phyloP scores from a whole-genome alignment of 768 basidiomycete genomes.

The Asterophora lycoperdoides region DNA sequence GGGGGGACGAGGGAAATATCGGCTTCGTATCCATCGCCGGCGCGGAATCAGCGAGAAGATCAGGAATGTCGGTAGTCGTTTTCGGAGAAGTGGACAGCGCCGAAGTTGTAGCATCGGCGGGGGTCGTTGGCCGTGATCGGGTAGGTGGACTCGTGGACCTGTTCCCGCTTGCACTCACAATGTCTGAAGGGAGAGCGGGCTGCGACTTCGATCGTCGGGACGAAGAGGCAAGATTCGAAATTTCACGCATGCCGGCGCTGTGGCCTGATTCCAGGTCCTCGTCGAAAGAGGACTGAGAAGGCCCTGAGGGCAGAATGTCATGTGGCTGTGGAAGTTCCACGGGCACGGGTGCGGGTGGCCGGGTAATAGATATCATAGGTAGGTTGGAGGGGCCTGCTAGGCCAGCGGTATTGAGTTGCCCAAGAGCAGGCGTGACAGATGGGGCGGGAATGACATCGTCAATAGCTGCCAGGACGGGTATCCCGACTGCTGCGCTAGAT shows the following conservation, averaged over 20 bases:
- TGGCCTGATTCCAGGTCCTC: slow-evolving; percentile 50
- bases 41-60: slow-evolving; percentile 46
- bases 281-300: slow-evolving; percentile 39
- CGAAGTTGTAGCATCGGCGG: not conserved
- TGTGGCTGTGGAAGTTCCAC: slow-evolving; percentile 63
- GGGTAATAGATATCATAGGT: slow-evolving; percentile 61
- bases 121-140: slow-evolving; percentile 1
- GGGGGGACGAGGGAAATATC: slow-evolving; percentile 29
- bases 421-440: slow-evolving; percentile 16
- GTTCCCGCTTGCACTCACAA: not conserved
- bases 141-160: not conserved
- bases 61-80: slow-evolving; percentile 31
- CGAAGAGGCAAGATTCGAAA: slow-evolving; percentile 20
- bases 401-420: slow-evolving; percentile 14
- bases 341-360: slow-evolving; percentile 66
- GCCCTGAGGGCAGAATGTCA: slow-evolving; percentile 51
- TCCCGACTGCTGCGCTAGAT: slow-evolving; percentile 53
- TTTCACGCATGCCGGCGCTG: slow-evolving; percentile 35
- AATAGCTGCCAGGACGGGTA: slow-evolving; percentile 52
- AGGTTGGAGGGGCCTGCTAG: slow-evolving; percentile 24
- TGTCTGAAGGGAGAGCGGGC: slow-evolving; percentile 4
- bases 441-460: slow-evolving; percentile 34
- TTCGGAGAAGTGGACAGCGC: slow-evolving; percentile 10
- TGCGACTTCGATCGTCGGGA: slow-evolving; percentile 10
- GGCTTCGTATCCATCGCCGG: slow-evolving; percentile 34